Evolutionary conservation across 257 asterid genomes (phyloP), one percentile per base, ranked within the genome.

Genomic region (Jacaranda mimosifolia): DNA sequence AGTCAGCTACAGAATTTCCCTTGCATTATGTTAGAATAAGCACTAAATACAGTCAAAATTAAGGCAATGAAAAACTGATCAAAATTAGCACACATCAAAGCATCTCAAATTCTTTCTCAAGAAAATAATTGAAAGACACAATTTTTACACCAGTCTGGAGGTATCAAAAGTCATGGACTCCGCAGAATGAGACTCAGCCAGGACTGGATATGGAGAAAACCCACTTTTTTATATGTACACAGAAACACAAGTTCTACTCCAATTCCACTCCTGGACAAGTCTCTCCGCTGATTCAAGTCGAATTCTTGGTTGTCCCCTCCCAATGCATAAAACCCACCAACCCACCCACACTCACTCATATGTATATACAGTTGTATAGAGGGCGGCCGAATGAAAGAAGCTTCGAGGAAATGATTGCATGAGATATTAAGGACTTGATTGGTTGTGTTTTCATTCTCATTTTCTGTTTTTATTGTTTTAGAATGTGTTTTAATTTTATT

Each of bases 181-280:
- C 36, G 68, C 68, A 63, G 68, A 18, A 14, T 18, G 38, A 68
- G 42, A 51, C 63, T 51, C 63, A 40, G 5, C 45, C 75, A 70
- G 75, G 63, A 70, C 63, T 70, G 75, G 49, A 70, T 70, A 52
- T 70, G 75, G 63, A 70, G 75, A 52, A 70, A 70, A 35, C 26
- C 63, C 32, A 48, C 13, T 68, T 51, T 46, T 32, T 62, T 62
- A 68, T 21, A 10, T 21, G 57, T 3, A 43, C 74, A 15, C 12
- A 14, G 21, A 13, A 3, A 32, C 46, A 12, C 4, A 9, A 21
- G 8, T 69, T 51, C 6, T 69, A 26, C 74, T 69, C 75, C 75
- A 52, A 4, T 7, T 36, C 63, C 51, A 5, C 6, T 48, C 60
- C 74, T 32, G 74, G 58, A 32, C 62, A 69, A 69, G 74, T 49